phyloP scores from a whole-genome alignment of 176 grass and related monocot genomes.

The Microstegium vimineum region DNA sequence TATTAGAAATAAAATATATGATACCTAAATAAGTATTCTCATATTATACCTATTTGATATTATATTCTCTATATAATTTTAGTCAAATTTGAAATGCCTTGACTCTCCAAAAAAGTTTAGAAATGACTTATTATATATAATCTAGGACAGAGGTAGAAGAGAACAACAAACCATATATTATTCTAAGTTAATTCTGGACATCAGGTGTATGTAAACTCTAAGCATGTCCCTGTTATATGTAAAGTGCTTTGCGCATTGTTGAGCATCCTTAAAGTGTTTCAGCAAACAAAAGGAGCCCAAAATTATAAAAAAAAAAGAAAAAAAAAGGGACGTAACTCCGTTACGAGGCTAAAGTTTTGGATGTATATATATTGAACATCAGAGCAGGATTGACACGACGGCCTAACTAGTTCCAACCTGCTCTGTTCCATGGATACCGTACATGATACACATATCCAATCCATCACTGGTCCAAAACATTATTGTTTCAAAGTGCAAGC shows the following conservation, averaged over 20 bases:
- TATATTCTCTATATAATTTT: too few species aligned
- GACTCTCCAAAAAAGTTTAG: too few species aligned
- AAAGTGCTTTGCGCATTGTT: neutral
- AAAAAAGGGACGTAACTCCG: neutral
- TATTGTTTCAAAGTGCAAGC: neutral
- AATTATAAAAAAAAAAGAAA: neutral
- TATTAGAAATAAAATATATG: too few species aligned
- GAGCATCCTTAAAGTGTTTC: neutral
- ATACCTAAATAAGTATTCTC: too few species aligned
- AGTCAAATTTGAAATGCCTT: too few species aligned
- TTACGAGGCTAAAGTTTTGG: neutral
- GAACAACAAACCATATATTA: neutral
- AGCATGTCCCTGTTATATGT: neutral
- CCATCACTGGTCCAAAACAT: neutral
- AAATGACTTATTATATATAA: too few species aligned
- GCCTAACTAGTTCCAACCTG: constrained; percentile 26
- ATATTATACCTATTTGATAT: too few species aligned
- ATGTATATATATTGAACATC: neutral
- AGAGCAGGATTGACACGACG: constrained; percentile 13
- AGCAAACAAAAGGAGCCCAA: neutral
- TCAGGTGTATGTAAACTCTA: neutral
- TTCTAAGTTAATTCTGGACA: neutral
- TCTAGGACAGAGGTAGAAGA: too few species aligned
- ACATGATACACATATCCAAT: neutral
- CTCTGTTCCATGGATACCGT: constrained; percentile 6